A percentile compares a stretch with the other conserved stretches of the same genome.
These are phyloP conservation scores for Pholiota molesta DNA, from an alignment of 768 basidiomycete genomes.

Conservation along the genomic window DNA sequence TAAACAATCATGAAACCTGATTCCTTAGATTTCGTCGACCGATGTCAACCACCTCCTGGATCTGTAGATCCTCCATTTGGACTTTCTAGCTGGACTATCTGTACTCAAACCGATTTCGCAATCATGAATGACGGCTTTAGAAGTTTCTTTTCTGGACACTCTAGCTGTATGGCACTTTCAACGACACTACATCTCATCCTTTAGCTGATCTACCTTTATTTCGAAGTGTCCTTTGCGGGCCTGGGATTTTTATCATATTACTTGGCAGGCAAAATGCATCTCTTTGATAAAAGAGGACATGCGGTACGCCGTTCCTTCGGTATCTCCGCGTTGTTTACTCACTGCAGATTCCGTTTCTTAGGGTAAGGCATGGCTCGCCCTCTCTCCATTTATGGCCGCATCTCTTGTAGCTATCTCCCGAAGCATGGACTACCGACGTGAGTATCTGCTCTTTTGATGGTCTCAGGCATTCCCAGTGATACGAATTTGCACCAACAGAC, in stretches of 20 bases:
- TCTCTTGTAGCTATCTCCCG: slow-evolving; percentile 81
- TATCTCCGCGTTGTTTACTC: not conserved
- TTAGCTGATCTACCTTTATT: slow-evolving; percentile 7
- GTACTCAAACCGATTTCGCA: slow-evolving; percentile 65
- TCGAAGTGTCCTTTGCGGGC: slow-evolving; percentile 87
- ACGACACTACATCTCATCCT: slow-evolving; percentile 11
- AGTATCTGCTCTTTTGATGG: slow-evolving; percentile 26
- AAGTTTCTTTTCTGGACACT: slow-evolving; percentile 92
- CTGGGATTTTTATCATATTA: slow-evolving; percentile 89
- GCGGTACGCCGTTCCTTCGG: slow-evolving; percentile 42
- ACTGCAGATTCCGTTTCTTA: slow-evolving; percentile 24
- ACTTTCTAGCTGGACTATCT: slow-evolving; percentile 74
- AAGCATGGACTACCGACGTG: slow-evolving; percentile 91
- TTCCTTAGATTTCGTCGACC: slow-evolving; percentile 58
- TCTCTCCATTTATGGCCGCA: slow-evolving; percentile 79
- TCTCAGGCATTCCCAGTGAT: slow-evolving; percentile 1
- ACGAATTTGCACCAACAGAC: slow-evolving; percentile 46
- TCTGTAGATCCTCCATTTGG: slow-evolving; percentile 72
- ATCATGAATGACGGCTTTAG: slow-evolving; percentile 84
- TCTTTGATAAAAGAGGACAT: slow-evolving; percentile 84
- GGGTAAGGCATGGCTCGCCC: slow-evolving; percentile 83
- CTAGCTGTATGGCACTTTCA: slow-evolving; percentile 62
- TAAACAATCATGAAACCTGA: not conserved
- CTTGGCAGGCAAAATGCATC: slow-evolving; percentile 88
- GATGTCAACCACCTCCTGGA: slow-evolving; percentile 72